A percentile compares a stretch with the other conserved stretches of the same genome.
Conservation (phyloP, 129 eudicot genomes). For the Flaveria ramosissima region DNA sequence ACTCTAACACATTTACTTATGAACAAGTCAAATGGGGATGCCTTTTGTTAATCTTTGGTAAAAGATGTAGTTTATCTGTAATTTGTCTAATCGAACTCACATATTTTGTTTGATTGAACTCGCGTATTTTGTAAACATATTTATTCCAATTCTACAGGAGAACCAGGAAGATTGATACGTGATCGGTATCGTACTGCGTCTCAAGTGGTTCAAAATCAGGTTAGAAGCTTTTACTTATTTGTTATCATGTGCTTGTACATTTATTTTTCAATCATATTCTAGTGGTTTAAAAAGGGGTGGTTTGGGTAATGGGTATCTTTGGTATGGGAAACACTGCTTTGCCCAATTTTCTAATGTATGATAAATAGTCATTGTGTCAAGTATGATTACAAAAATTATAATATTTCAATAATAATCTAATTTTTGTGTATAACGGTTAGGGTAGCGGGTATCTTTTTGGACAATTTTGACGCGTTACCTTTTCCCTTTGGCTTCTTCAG, state of each 20-base stretch:
- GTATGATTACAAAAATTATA: neutral
- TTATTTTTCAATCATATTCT: neutral
- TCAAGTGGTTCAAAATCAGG: constrained; percentile 92
- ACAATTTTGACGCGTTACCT: neutral
- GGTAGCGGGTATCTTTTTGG: neutral
- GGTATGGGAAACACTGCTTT: neutral
- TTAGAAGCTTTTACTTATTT: constrained; percentile 57
- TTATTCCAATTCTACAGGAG: constrained; percentile 52
- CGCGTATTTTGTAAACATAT: constrained; percentile 23
- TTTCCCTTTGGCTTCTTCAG: constrained; percentile 46
- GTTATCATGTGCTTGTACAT: neutral
- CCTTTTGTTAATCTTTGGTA: neutral
- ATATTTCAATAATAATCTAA: too few species aligned
- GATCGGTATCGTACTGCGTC: constrained; percentile 99
- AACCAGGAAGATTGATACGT: constrained; percentile 95
- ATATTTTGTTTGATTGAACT: constrained; percentile 5
- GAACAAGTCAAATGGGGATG: neutral
- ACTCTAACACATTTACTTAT: neutral
- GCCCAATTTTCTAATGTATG: neutral
- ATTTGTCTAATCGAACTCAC: neutral
- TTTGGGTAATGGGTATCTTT: neutral
- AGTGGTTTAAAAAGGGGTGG: neutral
- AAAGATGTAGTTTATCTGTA: constrained; percentile 8
- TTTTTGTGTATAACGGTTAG: neutral
- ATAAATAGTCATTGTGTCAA: neutral